Conservation (phyloP, 2,329 filamentous ascomycete species). For the Chlorencoelia australis region DNA sequence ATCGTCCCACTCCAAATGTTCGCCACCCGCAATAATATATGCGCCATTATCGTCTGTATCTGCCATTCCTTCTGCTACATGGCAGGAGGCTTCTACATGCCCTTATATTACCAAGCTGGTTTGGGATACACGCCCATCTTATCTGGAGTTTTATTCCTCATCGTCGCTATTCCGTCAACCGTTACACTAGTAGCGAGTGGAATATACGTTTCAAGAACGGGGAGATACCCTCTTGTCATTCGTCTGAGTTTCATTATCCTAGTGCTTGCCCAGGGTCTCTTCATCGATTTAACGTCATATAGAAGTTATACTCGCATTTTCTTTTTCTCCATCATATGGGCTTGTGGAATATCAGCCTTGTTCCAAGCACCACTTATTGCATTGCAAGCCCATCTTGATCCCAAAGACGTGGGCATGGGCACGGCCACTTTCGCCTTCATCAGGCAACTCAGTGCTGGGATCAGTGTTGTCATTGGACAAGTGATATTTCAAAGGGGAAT, state of each 20-base stretch:
- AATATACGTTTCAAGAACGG: conserved; percentile 51
- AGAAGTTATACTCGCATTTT: conserved; percentile 33
- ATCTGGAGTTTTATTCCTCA: conserved; percentile 65
- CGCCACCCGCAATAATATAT: conserved; percentile 45
- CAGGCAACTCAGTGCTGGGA: conserved; percentile 31
- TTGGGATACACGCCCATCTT: conserved; percentile 57
- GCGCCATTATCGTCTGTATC: not conserved
- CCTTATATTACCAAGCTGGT: conserved; percentile 72
- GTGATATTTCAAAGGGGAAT: conserved; percentile 34
- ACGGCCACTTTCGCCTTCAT: conserved; percentile 41
- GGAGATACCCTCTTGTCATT: conserved; percentile 37
- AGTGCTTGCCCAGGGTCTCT: conserved; percentile 33
- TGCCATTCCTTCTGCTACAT: conserved; percentile 44
- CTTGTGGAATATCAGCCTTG: conserved; percentile 40
- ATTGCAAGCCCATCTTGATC: conserved; percentile 40
- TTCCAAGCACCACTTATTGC: conserved; percentile 47
- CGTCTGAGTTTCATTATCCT: conserved; percentile 34
- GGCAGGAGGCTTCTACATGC: conserved; percentile 33
- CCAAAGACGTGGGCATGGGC: conserved; percentile 33
- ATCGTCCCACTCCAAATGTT: conserved; percentile 70
- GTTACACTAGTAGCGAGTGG: conserved; percentile 49
- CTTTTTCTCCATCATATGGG: conserved; percentile 39
- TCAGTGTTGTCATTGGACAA: conserved; percentile 37
- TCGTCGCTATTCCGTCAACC: conserved; percentile 55
- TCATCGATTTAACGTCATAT: conserved; percentile 31